These are phyloP conservation scores for Lolium perenne DNA, from an alignment of 176 grass and related monocot species.

Conservation along the genomic window DNA sequence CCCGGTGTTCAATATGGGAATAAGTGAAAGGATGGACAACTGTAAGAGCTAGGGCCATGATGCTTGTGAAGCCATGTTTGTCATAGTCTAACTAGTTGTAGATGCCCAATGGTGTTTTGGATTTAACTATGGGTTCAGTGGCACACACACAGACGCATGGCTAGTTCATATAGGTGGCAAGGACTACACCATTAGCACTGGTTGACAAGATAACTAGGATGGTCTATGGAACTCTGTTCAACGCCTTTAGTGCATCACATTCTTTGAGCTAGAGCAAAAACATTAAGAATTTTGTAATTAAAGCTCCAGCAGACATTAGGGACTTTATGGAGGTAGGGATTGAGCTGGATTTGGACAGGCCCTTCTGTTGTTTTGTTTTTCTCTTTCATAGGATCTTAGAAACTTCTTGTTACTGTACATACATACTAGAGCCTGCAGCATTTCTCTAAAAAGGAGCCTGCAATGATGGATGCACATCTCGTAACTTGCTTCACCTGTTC, in stretches of 20 bases:
- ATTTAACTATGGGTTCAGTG: neutral
- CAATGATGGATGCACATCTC: constrained; percentile 18
- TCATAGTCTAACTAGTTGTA: neutral
- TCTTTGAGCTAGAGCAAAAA: neutral
- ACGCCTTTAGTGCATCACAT: neutral
- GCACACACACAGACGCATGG: neutral
- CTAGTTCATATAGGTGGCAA: neutral
- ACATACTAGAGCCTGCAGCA: constrained; percentile 14
- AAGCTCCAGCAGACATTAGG: neutral
- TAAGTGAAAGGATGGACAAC: neutral
- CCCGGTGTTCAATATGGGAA: neutral
- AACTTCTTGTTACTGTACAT: neutral
- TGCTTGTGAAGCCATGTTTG: constrained; percentile 3
- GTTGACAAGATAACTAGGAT: constrained; percentile 6
- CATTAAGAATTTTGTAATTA: constrained; percentile 5
- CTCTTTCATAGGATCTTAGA: neutral
- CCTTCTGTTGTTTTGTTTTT: constrained; percentile 5
- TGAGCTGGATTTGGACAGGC: neutral
- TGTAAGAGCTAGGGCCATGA: neutral
- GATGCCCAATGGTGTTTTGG: neutral
- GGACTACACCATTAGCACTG: neutral
- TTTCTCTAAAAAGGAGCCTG: neutral
- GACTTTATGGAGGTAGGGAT: neutral
- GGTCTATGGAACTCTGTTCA: neutral
- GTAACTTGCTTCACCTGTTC: constrained; percentile 29